phyloP scores from a whole-genome alignment of 768 basidiomycete species.

The Suillus placidus region DNA sequence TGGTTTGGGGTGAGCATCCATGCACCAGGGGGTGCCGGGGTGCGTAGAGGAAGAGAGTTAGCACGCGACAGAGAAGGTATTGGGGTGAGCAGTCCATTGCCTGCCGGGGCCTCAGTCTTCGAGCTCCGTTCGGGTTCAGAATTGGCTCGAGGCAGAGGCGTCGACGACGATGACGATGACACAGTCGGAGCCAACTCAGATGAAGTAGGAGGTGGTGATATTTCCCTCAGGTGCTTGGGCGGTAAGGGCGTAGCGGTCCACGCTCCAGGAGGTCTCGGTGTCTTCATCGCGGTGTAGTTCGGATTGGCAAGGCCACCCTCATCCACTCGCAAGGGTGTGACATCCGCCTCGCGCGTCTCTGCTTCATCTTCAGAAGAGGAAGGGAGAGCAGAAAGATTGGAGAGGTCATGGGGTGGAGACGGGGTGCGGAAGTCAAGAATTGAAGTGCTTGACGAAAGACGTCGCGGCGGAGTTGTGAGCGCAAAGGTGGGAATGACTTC shows the following conservation, averaged over 20 bases:
- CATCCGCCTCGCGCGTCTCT: constrained; percentile 31
- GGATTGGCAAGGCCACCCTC: constrained; percentile 18
- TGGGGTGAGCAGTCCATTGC: constrained; percentile 45
- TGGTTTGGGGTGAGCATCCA: constrained; percentile 62
- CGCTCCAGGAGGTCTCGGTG: constrained; percentile 49
- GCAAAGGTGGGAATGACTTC: constrained; percentile 20
- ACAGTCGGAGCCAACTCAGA: constrained; percentile 27
- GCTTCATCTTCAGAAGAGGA: constrained; percentile 55
- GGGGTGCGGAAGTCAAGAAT: constrained; percentile 60
- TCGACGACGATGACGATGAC: constrained; percentile 24
- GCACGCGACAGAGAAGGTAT: constrained; percentile 51
- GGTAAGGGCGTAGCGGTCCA: constrained; percentile 46
- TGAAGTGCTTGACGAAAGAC: constrained; percentile 41
- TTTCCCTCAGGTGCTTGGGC: constrained; percentile 18
- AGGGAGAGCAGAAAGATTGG: constrained; percentile 69
- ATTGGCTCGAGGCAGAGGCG: constrained; percentile 23
- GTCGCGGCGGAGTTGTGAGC: constrained; percentile 53
- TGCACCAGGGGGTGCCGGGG: constrained; percentile 70
- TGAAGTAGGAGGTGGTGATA: constrained; percentile 21
- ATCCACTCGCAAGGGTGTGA: constrained; percentile 24
- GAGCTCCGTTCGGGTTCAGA: constrained; percentile 19
- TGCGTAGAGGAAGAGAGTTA: constrained; percentile 49
- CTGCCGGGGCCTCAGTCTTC: constrained; percentile 19
- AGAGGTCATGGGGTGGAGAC: constrained; percentile 61
- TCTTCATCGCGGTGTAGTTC: constrained; percentile 42